Conservation (phyloP, 371 early-diverging fungal genomes). For the Mucor piriformis region DNA sequence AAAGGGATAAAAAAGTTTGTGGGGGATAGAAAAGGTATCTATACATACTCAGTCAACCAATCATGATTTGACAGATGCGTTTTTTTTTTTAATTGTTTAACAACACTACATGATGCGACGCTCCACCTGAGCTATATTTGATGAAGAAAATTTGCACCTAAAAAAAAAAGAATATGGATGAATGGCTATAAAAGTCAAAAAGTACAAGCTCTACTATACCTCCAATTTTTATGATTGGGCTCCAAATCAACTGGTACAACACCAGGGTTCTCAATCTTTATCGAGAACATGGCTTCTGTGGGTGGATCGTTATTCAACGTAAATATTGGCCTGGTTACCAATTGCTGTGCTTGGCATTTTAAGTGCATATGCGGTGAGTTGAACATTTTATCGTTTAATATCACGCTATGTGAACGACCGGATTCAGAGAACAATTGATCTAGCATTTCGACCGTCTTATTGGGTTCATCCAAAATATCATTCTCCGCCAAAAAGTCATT, state of each 20-base stretch:
- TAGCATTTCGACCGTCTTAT: constrained; percentile 2
- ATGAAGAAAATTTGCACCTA: constrained; percentile 26
- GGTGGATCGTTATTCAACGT: constrained; percentile 5
- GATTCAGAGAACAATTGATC: constrained; percentile 25
- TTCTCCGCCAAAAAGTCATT: constrained; percentile 43
- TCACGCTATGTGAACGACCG: neutral
- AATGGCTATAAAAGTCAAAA: too few species aligned
- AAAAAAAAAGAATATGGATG: neutral
- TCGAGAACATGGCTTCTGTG: constrained; percentile 18
- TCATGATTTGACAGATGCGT: constrained; percentile 13
- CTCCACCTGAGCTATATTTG: constrained; percentile 13
- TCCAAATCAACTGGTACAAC: constrained; percentile 13
- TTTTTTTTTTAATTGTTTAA: neutral
- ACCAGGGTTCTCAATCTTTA: constrained; percentile 24
- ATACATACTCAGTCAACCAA: constrained; percentile 7
- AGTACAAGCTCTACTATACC: constrained; percentile 7
- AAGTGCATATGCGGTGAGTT: constrained; percentile 36
- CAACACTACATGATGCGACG: constrained; percentile 11
- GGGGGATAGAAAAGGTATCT: neutral
- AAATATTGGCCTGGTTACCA: constrained; percentile 1
- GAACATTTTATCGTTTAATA: constrained; percentile 33
- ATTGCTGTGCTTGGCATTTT: constrained; percentile 21
- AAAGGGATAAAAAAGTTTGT: neutral
- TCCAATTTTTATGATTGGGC: constrained; percentile 25
- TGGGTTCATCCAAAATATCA: constrained; percentile 13